phyloP scores from a whole-genome alignment of 805 yeast species.

The Hanseniaspora pseudoguilliermondii region DNA sequence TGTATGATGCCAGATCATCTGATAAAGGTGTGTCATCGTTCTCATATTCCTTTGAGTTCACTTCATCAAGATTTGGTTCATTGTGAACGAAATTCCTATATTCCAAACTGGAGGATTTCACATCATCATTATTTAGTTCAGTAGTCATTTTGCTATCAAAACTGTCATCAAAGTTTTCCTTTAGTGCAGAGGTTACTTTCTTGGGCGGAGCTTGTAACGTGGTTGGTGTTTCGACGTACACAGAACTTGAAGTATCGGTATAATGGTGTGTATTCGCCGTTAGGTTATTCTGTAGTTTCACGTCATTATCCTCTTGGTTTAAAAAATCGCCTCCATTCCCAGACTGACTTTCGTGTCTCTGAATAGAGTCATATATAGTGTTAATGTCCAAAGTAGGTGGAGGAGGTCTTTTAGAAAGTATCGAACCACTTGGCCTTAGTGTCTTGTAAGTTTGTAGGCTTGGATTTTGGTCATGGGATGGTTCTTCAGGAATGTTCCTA shows the following conservation, averaged over 20 bases:
- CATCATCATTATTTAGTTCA: no score
- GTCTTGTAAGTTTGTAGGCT: background rate
- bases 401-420: conserved; percentile 17
- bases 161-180: background rate
- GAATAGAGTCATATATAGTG: conserved; percentile 4
- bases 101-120: no score
- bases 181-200: background rate
- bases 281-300: background rate
- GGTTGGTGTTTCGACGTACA: background rate
- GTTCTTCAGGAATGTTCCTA: background rate
- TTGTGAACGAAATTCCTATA: no score
- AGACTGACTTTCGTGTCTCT: background rate
- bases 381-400: conserved; percentile 20
- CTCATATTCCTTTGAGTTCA: no score
- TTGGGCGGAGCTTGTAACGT: background rate
- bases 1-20: no score
- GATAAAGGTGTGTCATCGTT: no score
- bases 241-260: background rate
- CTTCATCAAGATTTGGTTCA: no score
- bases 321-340: background rate
- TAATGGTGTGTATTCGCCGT: background rate
- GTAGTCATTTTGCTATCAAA: background rate
- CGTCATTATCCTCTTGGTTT: background rate
- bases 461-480: background rate
- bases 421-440: background rate